Evolutionary conservation across 148 eudicot species (phyloP).

Genomic region (Tetragonia tetragonoides): DNA sequence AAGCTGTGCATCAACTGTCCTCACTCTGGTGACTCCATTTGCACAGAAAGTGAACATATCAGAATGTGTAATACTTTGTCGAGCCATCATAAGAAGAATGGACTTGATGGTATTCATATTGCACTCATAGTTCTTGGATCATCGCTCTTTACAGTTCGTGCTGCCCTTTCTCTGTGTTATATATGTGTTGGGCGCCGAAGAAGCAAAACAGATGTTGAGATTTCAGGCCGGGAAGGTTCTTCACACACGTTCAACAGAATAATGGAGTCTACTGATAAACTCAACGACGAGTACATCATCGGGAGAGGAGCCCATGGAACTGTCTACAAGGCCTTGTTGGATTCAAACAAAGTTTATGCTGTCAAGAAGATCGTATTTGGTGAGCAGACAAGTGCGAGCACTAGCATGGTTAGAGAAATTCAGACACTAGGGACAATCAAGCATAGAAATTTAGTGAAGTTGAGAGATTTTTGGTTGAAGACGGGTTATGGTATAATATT

Average conservation of each 20-base stretch:
- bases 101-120: constrained; percentile 28
- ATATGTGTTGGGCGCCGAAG: constrained; percentile 21
- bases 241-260: constrained; percentile 42
- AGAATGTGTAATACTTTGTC: constrained; percentile 32
- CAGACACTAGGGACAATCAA: constrained; percentile 65
- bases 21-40: constrained; percentile 25
- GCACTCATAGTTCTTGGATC: constrained; percentile 49
- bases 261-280: constrained; percentile 61
- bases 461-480: constrained; percentile 61
- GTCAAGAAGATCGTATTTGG: constrained; percentile 63
- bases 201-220: constrained; percentile 26
- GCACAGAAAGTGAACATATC: constrained; percentile 27
- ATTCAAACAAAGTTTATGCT: constrained; percentile 56
- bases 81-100: constrained; percentile 12
- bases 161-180: constrained; percentile 34
- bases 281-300: constrained; percentile 50
- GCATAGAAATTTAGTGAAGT: constrained; percentile 62
- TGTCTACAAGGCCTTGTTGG: constrained; percentile 63
- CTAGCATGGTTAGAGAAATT: constrained; percentile 69
- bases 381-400: constrained; percentile 32
- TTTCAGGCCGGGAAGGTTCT: constrained; percentile 41
- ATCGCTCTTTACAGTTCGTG: constrained; percentile 31
- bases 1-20: constrained; percentile 49
- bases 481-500: constrained; percentile 62
- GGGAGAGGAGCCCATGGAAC: constrained; percentile 90